Percentiles rank a stretch among this genome's conserved stretches.
Conservation (phyloP, 2,329 filamentous ascomycete species). For the Monosporascus sp. region DNA sequence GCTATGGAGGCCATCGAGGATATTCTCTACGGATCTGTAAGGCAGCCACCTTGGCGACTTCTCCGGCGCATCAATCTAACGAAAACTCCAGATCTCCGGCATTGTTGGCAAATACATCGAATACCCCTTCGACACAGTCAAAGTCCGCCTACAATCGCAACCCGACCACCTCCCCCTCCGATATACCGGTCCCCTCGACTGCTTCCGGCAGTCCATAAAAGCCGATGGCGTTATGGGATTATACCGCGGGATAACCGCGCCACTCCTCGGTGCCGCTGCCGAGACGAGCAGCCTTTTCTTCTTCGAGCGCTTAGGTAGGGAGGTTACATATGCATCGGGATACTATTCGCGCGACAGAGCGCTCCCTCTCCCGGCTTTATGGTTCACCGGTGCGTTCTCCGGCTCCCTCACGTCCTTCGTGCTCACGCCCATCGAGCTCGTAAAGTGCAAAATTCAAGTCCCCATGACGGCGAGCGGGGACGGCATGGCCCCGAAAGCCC, state of each 20-base stretch:
- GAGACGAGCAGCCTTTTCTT: conserved; percentile 93
- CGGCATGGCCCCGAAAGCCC: conserved; percentile 38
- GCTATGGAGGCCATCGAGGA: conserved; percentile 73
- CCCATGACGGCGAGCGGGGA: conserved; percentile 38
- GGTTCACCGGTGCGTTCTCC: conserved; percentile 77
- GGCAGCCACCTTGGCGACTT: conserved; percentile 23
- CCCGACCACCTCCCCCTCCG: conserved; percentile 74
- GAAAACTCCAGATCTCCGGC: conserved; percentile 61
- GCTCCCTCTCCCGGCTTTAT: conserved; percentile 69
- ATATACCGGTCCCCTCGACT: conserved; percentile 86
- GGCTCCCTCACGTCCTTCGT: conserved; percentile 87
- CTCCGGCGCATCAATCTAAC: conserved; percentile 9
- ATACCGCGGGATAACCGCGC: conserved; percentile 90
- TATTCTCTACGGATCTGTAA: conserved; percentile 78
- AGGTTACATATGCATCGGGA: conserved; percentile 52
- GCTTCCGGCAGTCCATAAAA: conserved; percentile 80
- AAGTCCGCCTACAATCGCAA: conserved; percentile 95
- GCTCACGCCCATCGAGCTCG: conserved; percentile 89
- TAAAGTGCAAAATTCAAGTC: conserved; percentile 98
- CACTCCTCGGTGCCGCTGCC: conserved; percentile 81
- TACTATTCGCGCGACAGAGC: conserved; percentile 47
- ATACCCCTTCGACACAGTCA: conserved; percentile 97
- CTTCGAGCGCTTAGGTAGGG: conserved; percentile 73
- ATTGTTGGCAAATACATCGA: conserved; percentile 93
- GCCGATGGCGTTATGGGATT: conserved; percentile 75